These are phyloP conservation scores for Begonia masoniana DNA, from an alignment of 306 rosid genomes.

Conservation along the genomic window DNA sequence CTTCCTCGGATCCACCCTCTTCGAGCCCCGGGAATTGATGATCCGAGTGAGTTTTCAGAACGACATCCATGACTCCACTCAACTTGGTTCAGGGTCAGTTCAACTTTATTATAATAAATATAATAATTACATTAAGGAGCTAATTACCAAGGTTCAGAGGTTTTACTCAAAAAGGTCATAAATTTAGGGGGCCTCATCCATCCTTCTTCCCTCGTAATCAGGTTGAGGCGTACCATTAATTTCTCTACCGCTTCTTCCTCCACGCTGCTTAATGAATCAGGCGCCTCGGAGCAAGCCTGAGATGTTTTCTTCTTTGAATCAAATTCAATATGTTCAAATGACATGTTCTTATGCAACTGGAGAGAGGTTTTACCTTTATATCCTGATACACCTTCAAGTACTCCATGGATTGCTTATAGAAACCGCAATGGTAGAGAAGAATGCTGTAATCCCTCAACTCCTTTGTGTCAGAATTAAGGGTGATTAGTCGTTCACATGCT, in stretches of 20 bases:
- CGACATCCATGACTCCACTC: too few species aligned
- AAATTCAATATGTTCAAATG: constrained; percentile 4
- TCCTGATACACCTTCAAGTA: constrained; percentile 46
- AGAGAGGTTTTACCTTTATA: constrained; percentile 29
- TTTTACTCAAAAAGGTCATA: constrained; percentile 48
- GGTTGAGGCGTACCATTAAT: constrained; percentile 53
- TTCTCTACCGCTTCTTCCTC: constrained; percentile 68
- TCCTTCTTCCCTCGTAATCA: constrained; percentile 64
- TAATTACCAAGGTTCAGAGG: constrained; percentile 71
- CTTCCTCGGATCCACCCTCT: too few species aligned
- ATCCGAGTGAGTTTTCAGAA: too few species aligned
- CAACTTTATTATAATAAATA: too few species aligned
- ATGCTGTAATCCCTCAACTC: constrained; percentile 83
- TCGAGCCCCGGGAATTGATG: too few species aligned
- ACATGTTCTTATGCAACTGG: background rate
- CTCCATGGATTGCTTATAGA: constrained; percentile 47
- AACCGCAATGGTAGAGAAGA: constrained; percentile 90
- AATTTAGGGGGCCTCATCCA: constrained; percentile 43
- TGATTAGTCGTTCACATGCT: constrained; percentile 92
- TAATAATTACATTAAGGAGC: background rate
- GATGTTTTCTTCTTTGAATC: constrained; percentile 2
- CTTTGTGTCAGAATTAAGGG: constrained; percentile 44
- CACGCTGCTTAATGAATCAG: constrained; percentile 13
- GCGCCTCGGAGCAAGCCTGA: constrained; percentile 37
- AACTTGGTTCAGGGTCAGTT: too few species aligned